Evolutionary conservation across 345 rosid genomes (phyloP), one percentile per base, ranked within the genome.

Genomic region (Psidium friedrichsthalianum): DNA sequence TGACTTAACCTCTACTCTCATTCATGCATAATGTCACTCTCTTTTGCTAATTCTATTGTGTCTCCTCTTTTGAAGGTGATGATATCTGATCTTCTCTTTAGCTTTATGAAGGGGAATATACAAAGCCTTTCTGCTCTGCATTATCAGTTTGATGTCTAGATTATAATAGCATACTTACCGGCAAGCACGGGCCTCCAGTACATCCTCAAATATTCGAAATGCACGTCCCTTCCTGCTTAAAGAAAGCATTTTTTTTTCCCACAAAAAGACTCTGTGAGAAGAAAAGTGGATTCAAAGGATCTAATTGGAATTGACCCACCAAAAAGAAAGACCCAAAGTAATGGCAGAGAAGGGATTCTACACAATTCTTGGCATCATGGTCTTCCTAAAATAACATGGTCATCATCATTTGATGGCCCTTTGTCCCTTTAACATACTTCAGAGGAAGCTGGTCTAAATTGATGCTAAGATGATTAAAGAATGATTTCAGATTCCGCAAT

Each of bases 61-160:
- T 74, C 64, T 69, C 59, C 82, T 4, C 54, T 61, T 84, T 83
- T 4, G 53, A 69, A 25, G 42, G 86, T 64, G 16, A 21, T 64
- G 81, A 7, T 52, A 32, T 84, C 57, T 52, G 82, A 54, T 57
- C 86, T 59, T 52, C 53, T 25, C 53, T 51, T 29, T 84, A 49
- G 54, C 82, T 74, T 84, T 84, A 52, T 6, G 59, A 21, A n/a
- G 24, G 47, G 86, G 86, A 84, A 84, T 84, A 69, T 84, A 27
- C 42, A 84, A 84, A 32, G 11, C 49, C 86, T 55, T 84, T 74
- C 74, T 74, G 24, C 24, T 25, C 56, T 53, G 86, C 29, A 84
- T 84, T 84, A 74, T 84, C 40, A 3, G 76, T 32, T 54, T 25
- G n/a, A 22, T 69, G 78, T 69, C 47, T 69, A 32, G 47, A 69